Base-by-base conservation (phyloP, 73 alveolate species). In the Paramecium sonneborni region DNA sequence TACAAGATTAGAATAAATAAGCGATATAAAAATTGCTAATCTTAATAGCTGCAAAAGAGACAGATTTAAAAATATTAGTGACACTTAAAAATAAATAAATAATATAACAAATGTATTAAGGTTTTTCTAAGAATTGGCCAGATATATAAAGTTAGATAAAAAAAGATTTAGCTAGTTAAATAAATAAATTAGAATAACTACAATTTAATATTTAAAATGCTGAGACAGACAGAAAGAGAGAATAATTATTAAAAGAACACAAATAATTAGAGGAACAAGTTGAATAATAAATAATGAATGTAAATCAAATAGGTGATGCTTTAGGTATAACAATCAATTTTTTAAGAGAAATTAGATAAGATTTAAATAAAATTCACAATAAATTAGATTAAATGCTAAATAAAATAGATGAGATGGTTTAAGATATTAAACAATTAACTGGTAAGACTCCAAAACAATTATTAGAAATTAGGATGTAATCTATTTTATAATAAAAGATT, bases 391-490 rank as follows among this genome's bases (percentile, higher is more conserved):
- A 67, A 24, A 26, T 67, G 84, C 20, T 30, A 20, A 67, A 67
- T 67, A 26, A 67, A 10, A 67, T 67, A 3, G 84, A 67, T 14
- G 84, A 67, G 12, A 15, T 67, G 12, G 84, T 32, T 32, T 15
- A 67, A 74, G 87, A 74, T 20, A 35, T 74, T 30, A 74, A 74
- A 74, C 20, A 35, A 21, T 35, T 74, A 2, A 74, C 18, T 9
- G 87, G 87, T 9, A 74, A 74, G 14, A 35, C 87, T 6, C 57
- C 55, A 14, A 30, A 74, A 74, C 34, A 74, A 20, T 74, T 74
- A 38, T 38, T 74, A 0, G 87, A 74, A 20, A 74, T 74, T 6
- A 28, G 87, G 14, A 74, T 32, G 87, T 21, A 74, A 20, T 38
- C 10, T 3, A 7, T 74, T 10, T 74, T 74, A 38, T 15, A 32